Conservation (phyloP, 495 filamentous ascomycete species). For the Cryomyces minteri region DNA sequence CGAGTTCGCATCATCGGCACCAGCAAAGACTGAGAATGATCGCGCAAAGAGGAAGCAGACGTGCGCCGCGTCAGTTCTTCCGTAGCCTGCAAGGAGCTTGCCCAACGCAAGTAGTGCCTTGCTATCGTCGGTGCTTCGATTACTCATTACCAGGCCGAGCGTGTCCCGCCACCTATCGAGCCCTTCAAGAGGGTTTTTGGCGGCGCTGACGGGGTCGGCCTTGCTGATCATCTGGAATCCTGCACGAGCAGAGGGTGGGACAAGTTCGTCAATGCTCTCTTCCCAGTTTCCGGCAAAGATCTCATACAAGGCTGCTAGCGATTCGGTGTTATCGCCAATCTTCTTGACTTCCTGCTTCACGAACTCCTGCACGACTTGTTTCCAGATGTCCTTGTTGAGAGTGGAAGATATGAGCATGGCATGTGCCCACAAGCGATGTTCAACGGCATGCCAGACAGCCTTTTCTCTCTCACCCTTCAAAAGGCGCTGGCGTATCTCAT, state of each 20-base stretch:
- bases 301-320: constrained; percentile 77
- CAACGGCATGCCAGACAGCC: constrained; percentile 87
- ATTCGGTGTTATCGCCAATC: constrained; percentile 54
- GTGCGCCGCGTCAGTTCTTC: constrained; percentile 76
- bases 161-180: constrained; percentile 91
- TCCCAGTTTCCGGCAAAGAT: constrained; percentile 87
- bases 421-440: constrained; percentile 88
- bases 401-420: constrained; percentile 85
- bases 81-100: constrained; percentile 69
- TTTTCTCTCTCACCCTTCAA: constrained; percentile 71
- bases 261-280: constrained; percentile 88
- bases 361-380: constrained; percentile 86
- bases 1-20: constrained; percentile 62
- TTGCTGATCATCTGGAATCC: constrained; percentile 79
- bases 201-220: constrained; percentile 35
- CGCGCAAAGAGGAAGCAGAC: constrained; percentile 57
- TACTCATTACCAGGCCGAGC: constrained; percentile 65
- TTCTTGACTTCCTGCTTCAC: constrained; percentile 80
- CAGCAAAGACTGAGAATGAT: constrained; percentile 45
- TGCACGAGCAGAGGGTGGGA: constrained; percentile 82
- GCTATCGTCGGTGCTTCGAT: constrained; percentile 63
- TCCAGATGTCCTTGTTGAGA: constrained; percentile 50
- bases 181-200: constrained; percentile 62
- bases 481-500: constrained; percentile 50
- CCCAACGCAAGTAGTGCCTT: constrained; percentile 65